These are phyloP conservation scores for Setomelanomma holmii DNA, from an alignment of 2,329 filamentous ascomycete species.

Conservation along the genomic window DNA sequence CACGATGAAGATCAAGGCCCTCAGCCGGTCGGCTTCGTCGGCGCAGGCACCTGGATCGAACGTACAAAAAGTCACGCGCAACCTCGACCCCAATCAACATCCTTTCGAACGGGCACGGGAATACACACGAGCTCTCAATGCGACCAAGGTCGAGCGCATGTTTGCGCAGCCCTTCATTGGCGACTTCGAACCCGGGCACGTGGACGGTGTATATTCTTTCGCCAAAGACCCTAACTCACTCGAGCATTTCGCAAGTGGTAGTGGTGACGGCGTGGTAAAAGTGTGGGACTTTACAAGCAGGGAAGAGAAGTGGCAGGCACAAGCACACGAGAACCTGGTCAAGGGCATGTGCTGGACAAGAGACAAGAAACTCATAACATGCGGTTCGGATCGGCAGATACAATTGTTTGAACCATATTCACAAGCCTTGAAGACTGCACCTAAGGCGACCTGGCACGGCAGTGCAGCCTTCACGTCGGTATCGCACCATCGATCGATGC, in stretches of 20 bases:
- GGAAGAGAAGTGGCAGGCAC: slow-evolving; percentile 77
- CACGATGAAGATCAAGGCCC: slow-evolving; percentile 61
- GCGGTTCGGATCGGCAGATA: slow-evolving; percentile 83
- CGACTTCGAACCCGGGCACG: slow-evolving; percentile 87
- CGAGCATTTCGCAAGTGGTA: slow-evolving; percentile 51
- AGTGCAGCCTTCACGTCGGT: slow-evolving; percentile 81
- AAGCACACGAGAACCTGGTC: slow-evolving; percentile 92
- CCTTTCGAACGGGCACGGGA: slow-evolving; percentile 91
- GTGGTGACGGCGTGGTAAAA: slow-evolving; percentile 87
- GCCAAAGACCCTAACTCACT: slow-evolving; percentile 57
- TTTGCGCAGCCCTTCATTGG: slow-evolving; percentile 84
- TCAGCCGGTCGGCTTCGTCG: slow-evolving; percentile 69
- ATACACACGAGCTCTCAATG: slow-evolving; percentile 79
- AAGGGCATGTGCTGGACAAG: slow-evolving; percentile 90
- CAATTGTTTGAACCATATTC: slow-evolving; percentile 93
- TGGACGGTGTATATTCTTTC: slow-evolving; percentile 73
- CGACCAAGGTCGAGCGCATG: slow-evolving; percentile 92
- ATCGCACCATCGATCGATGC: slow-evolving; percentile 79
- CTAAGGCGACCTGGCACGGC: slow-evolving; percentile 84
- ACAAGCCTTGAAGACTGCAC: slow-evolving; percentile 70
- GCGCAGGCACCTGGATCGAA: slow-evolving; percentile 72
- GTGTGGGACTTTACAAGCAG: slow-evolving; percentile 82
- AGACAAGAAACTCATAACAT: slow-evolving; percentile 84
- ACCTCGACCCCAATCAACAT: slow-evolving; percentile 83
- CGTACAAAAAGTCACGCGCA: slow-evolving; percentile 70